Base-by-base conservation (phyloP, 345 rosid species). In the Eucalyptus marginata region DNA sequence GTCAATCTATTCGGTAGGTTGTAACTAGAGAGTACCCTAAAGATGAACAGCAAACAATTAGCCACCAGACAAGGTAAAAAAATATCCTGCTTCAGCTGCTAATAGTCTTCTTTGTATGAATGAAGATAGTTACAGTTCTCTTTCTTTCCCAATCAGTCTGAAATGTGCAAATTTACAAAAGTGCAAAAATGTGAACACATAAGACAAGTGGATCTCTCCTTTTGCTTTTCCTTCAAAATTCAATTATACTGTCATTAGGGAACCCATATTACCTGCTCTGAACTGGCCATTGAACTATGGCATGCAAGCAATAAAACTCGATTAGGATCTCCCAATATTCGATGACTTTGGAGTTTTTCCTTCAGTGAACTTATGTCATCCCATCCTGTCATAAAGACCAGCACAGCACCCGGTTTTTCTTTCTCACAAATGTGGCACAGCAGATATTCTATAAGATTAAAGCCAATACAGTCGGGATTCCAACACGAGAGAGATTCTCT, bases 301-400 rank as follows among this genome's bases (percentile, higher is more conserved):
- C 99, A 97, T 36, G 97, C 93, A 89, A 96, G 98, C 92, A 97
- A 92, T 91, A 95, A 90, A 92, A 95, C 97, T 87, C 90, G 92
- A 88, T 89, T 89, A 46, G 98, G 94, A 93, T 97, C 94, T 88
- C 99, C 98, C 62, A 97, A 89, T 87, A 94, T 81, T 71, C 94
- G 94, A 93, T 97, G 94, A 89, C 93, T 90, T 92, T 90, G 95
- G 79, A 96, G 95, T 92, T 97, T 96, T 79, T 97, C 99, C 93
- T 96, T 96, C 58, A 96, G 91, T 86, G 99, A 93, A 93, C 91
- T 95, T 89, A 96, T 96, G 93, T 97, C 99, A 90, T 97, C 99
- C 99, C 98, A 96, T 80, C 99, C 99, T 90, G 97, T 97, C 98
- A 97, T 93, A 92, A 97, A 97, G 88, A 97, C 97, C 54, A 97